Evolutionary conservation across 495 filamentous ascomycete species (phyloP), one percentile per base, ranked within the genome.

Genomic region (Trichoderma gamsii): DNA sequence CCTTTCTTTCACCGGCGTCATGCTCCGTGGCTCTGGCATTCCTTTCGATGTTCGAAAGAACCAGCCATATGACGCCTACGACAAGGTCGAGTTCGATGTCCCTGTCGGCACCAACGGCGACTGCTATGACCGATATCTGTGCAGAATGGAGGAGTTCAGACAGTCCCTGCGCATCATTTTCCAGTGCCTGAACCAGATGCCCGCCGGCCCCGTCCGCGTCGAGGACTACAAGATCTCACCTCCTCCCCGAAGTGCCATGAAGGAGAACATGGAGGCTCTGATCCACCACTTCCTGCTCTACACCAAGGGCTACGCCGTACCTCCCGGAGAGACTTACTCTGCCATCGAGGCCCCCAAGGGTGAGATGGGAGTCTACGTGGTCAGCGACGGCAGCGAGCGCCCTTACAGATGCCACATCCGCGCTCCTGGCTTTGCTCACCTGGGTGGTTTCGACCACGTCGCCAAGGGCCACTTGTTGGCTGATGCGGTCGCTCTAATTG

Each of bases 181-280:
- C 83, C 95, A 99, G 82, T 98, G 96, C 78, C 80, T 99, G 69
- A 98, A 99, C 84, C 90, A 97, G 85, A 99, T 99, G 92, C 94
- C 96, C 21, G 83, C 92, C 41, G 95, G 95, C 27, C 94, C 95
- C 27, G 86, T 98, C 74, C 87, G 92, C 67, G 93, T 97, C 49
- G 95, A 99, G 79, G 95, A 99, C 81, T 99, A 97, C 85, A 99
- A 99, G 85, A 88, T 99, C 77, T 90, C 90, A n/a, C 95, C 95
- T 11, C 95, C 95, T 49, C 95, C 95, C 16, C 87, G 95, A 74
- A 86, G 89, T n/a, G 96, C 95, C 71, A 99, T 99, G 95, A 99
- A 99, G 85, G 95, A 99, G 85, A 89, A 99, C 81, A 99, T 99
- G 96, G 95, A 99, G 79, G 94, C 95, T 25, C 85, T 99, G 16